These are phyloP conservation scores for Eucalyptus erythrocorys DNA, from an alignment of 345 rosid genomes.

Conservation along the genomic window DNA sequence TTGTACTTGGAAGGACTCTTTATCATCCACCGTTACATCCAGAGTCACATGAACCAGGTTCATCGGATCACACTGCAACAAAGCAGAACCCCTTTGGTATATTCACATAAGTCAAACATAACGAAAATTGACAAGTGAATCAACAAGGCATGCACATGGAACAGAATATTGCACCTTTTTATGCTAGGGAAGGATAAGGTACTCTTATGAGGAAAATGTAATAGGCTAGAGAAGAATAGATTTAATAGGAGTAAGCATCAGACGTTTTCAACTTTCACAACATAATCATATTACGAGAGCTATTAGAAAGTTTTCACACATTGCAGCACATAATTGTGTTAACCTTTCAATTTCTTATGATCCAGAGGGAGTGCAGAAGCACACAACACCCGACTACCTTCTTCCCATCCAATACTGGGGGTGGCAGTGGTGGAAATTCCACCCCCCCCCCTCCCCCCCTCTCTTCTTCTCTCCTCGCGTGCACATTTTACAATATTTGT, in stretches of 20 bases:
- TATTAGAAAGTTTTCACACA: neutral
- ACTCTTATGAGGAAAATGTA: neutral
- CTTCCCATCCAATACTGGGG: neutral
- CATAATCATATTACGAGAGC: neutral
- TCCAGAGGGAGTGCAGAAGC: neutral
- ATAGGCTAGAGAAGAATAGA: neutral
- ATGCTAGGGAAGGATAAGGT: neutral
- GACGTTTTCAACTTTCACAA: neutral
- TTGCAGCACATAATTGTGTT: neutral
- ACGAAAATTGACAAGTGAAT: too few species aligned
- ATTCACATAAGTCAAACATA: neutral
- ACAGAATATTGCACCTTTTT: neutral
- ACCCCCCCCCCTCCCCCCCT: too few species aligned
- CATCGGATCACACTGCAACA: slow-evolving; percentile 85
- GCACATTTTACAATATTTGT: too few species aligned
- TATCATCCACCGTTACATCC: slow-evolving; percentile 93
- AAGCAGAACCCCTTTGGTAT: neutral
- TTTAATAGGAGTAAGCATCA: neutral
- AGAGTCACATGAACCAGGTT: slow-evolving; percentile 60
- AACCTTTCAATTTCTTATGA: neutral
- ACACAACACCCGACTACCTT: neutral
- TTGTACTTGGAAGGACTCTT: slow-evolving; percentile 75
- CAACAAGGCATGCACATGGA: neutral
- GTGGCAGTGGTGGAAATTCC: neutral
- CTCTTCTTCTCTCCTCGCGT: too few species aligned